phyloP scores from a whole-genome alignment of 257 asterid genomes.

The Solanum rostratum region DNA sequence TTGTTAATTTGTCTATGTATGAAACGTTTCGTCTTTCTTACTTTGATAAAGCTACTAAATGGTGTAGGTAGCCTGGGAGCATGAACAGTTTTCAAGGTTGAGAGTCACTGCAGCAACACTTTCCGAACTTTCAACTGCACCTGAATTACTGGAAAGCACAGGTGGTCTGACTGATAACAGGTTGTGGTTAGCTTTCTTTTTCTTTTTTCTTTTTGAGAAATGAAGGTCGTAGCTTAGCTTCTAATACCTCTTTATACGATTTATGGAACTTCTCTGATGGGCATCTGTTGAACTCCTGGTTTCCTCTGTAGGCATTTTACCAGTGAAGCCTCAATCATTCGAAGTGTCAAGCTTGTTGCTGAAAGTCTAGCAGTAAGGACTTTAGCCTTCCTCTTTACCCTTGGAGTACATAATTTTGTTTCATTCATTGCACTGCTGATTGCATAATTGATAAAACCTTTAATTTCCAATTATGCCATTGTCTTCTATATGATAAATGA shows the following conservation, averaged over 20 bases:
- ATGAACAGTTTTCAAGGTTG: constrained; percentile 84
- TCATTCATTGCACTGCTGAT: background rate
- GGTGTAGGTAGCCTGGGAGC: constrained; percentile 98
- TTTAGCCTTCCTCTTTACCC: background rate
- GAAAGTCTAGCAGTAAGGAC: constrained; percentile 85
- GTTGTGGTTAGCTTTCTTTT: constrained; percentile 15
- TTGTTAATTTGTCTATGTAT: background rate
- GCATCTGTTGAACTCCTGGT: constrained; percentile 7
- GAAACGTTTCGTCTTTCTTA: background rate
- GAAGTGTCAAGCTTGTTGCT: constrained; percentile 73
- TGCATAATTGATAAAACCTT: background rate
- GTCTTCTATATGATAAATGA: background rate
- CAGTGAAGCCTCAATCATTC: constrained; percentile 52
- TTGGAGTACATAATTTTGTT: background rate
- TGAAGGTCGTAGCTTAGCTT: background rate
- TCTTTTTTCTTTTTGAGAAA: background rate
- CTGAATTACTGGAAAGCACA: constrained; percentile 66
- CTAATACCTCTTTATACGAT: background rate
- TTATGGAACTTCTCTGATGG: background rate
- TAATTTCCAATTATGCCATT: background rate
- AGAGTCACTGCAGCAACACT: constrained; percentile 91
- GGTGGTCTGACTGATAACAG: constrained; percentile 80
- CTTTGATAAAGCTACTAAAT: constrained; percentile 21
- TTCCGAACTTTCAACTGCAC: constrained; percentile 66
- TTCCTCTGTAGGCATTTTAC: constrained; percentile 37